phyloP scores from a whole-genome alignment of 176 grass and related monocot species.

The Juncus inflexus region DNA sequence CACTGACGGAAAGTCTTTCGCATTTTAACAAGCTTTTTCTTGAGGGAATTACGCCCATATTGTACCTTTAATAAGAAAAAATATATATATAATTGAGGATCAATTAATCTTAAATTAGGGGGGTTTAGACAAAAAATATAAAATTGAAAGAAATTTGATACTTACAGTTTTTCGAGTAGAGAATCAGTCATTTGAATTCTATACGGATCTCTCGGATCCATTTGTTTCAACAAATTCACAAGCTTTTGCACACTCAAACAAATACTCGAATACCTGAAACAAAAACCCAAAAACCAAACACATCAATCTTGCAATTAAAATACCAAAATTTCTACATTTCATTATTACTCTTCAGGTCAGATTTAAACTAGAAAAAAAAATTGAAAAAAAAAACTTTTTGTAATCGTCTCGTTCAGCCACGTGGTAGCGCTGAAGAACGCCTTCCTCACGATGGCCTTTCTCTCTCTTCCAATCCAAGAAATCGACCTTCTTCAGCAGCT shows the following conservation, averaged over 20 bases:
- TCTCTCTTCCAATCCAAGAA: slow-evolving; percentile 50
- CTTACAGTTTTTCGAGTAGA: slow-evolving; percentile 75
- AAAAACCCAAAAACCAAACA: slow-evolving; percentile 2
- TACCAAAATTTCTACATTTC: too few relatives aligned
- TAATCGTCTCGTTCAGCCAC: slow-evolving; percentile 62
- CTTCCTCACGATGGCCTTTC: slow-evolving; percentile 43
- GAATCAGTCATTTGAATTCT: slow-evolving; percentile 63
- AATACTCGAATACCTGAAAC: slow-evolving; percentile 16
- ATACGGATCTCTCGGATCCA: slow-evolving; percentile 67
- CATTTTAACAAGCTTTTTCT: slow-evolving; percentile 67
- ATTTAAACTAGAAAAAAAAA: too few relatives aligned
- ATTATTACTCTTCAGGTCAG: too few relatives aligned
- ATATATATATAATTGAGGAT: too few relatives aligned
- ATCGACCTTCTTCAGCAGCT: slow-evolving; percentile 50
- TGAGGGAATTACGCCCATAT: slow-evolving; percentile 74
- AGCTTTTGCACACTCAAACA: slow-evolving; percentile 21
- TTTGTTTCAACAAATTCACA: slow-evolving; percentile 68
- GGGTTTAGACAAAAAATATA: too few relatives aligned
- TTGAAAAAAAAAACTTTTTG: slow-evolving; percentile 34
- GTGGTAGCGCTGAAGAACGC: slow-evolving; percentile 38
- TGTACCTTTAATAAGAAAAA: slow-evolving; percentile 50
- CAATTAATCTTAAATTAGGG: not conserved
- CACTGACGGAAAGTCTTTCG: slow-evolving; percentile 61
- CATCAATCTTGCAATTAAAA: too few relatives aligned
- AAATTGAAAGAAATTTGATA: too few relatives aligned